Base-by-base conservation (phyloP, 176 grass and related monocot species). In the Oryza longistaminata region DNA sequence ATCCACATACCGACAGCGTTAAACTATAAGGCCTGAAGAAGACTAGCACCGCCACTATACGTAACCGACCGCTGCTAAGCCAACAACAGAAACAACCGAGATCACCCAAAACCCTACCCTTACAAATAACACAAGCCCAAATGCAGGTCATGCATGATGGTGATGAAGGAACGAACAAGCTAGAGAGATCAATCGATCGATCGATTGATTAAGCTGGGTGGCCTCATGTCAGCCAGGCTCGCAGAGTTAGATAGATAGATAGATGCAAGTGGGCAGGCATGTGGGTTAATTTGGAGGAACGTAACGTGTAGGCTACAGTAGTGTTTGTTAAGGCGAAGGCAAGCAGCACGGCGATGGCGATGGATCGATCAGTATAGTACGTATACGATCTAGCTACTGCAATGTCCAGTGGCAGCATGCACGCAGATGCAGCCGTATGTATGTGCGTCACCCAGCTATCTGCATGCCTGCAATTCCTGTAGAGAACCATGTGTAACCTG, bases 241-340 rank as follows among this genome's bases (percentile, higher is more conserved):
- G 35, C 49, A 49, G 46, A 61, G 19, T 31, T 31, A 31, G 29
- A 31, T 29, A 29, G 29, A 29, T 29, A 29, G 29, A 29, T 29
- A 29, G 29, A 29, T 37, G 33, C 48, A 70, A 77, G 83, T 77
- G 22, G 6, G 66, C 83, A 85, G 35, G 50, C 83, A 85, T 64
- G 83, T 71, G 83, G 19, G 11, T 7, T 35, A 44, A 62, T 40
- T 78, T 27, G 83, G 10, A 35, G 66, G 37, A 71, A 71, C 68
- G 84, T 79, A 71, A 71, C 68, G 84, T 79, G 84, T 58, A 53
- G 5, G 39, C 48, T 37, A 86, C 68, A 49, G 76, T 86, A 7
- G 5, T 7, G 26, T 14, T 40, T 37, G 9, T 58, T 19, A 58
- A 58, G 52, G 21, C 4, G 50, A 2, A 53, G 13, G 16, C 16